These are phyloP conservation scores for Coccomyxa subellipsoidea DNA, from an alignment of 163 green algal genomes.

Conservation along the genomic window DNA sequence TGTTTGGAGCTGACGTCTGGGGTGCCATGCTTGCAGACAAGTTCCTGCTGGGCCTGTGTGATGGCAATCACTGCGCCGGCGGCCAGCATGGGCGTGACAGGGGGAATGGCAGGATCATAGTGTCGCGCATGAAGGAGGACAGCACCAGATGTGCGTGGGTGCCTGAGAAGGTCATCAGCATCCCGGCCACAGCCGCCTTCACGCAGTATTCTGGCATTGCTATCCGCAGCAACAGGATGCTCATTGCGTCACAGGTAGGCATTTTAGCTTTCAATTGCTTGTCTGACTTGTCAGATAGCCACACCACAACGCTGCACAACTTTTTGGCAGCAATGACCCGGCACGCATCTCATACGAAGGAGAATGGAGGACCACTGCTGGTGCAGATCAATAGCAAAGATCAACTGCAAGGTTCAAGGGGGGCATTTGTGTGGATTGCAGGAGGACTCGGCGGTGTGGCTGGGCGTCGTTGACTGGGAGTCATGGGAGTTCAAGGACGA, in stretches of 20 bases:
- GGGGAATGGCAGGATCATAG: slow-evolving; percentile 36
- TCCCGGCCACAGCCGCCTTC: slow-evolving; percentile 31
- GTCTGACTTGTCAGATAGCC: no score
- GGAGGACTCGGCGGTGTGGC: slow-evolving; percentile 1
- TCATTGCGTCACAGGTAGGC: neutral
- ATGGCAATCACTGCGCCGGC: slow-evolving; percentile 43
- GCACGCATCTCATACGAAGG: no score
- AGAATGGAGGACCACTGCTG: no score
- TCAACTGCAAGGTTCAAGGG: neutral
- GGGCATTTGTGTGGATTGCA: neutral
- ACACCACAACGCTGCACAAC: no score
- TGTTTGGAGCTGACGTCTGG: neutral
- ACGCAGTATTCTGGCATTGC: slow-evolving; percentile 33
- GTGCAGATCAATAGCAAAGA: neutral
- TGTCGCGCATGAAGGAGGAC: slow-evolving; percentile 13
- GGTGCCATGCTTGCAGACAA: slow-evolving; percentile 11
- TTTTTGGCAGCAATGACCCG: no score
- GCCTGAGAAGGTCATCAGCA: slow-evolving; percentile 10
- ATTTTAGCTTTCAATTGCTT: neutral
- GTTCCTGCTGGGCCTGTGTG: slow-evolving; percentile 41
- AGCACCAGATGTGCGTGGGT: slow-evolving; percentile 14
- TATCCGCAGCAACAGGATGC: slow-evolving; percentile 8
- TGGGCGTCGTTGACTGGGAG: slow-evolving; percentile 32
- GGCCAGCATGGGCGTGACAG: slow-evolving; percentile 19
- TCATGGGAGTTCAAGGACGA: slow-evolving; percentile 26